These are phyloP conservation scores for Coemansia reversa DNA, from an alignment of 192 early-diverging fungal species.

Conservation along the genomic window DNA sequence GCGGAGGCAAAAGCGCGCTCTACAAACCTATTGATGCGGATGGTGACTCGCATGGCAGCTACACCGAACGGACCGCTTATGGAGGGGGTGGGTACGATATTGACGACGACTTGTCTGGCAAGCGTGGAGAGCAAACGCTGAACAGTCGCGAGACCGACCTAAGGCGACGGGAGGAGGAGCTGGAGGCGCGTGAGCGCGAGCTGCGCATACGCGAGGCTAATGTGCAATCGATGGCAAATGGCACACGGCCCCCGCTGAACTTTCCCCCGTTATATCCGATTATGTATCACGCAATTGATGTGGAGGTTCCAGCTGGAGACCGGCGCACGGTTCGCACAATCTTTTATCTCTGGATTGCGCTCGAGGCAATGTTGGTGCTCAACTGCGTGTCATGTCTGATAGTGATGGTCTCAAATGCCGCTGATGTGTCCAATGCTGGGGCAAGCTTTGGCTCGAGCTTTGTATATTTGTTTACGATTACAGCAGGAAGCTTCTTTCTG, in stretches of 20 bases:
- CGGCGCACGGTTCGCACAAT: constrained; percentile 65
- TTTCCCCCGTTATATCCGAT: constrained; percentile 82
- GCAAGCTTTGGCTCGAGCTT: constrained; percentile 79
- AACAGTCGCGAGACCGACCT: constrained; percentile 69
- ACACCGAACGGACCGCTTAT: constrained; percentile 17
- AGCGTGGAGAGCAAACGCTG: constrained; percentile 16
- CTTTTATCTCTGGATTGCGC: constrained; percentile 73
- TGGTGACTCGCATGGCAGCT: constrained; percentile 12
- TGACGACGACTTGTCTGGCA: constrained; percentile 13
- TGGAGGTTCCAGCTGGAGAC: constrained; percentile 67
- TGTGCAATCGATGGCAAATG: constrained; percentile 54
- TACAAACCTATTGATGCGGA: constrained; percentile 43
- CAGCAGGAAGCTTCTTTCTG: constrained; percentile 70
- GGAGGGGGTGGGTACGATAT: constrained; percentile 2
- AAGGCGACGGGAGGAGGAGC: constrained; percentile 68
- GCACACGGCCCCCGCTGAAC: constrained; percentile 70
- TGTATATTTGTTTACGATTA: constrained; percentile 74
- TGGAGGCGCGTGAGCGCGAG: constrained; percentile 73
- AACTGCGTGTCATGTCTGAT: constrained; percentile 79
- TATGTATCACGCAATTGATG: constrained; percentile 77
- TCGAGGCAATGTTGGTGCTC: constrained; percentile 66
- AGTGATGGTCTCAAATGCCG: constrained; percentile 65
- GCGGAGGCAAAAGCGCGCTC: constrained; percentile 21
- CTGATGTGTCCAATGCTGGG: constrained; percentile 64
- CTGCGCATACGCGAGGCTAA: constrained; percentile 64